phyloP scores from a whole-genome alignment of 140 eudicot species.

The Flaveria floridana region DNA sequence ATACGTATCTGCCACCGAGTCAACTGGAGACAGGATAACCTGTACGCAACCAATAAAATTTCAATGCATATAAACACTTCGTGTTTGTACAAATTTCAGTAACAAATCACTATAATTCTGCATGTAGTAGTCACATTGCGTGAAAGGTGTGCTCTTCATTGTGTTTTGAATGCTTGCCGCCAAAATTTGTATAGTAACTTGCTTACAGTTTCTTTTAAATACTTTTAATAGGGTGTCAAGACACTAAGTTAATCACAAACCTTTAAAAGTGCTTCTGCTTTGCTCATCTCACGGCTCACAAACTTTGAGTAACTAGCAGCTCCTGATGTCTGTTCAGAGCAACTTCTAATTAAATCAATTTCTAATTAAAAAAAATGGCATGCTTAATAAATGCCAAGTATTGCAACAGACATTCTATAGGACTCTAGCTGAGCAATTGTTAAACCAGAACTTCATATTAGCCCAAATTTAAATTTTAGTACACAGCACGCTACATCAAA shows the following conservation, averaged over 20 bases:
- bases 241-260: conserved; percentile 32
- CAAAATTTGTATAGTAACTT: neutral
- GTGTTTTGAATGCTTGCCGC: neutral
- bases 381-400: conserved; percentile 13
- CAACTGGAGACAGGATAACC: conserved; percentile 94
- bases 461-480: neutral
- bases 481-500: conserved; percentile 8
- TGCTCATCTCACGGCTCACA: conserved; percentile 97
- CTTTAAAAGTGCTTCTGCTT: conserved; percentile 97
- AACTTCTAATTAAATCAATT: conserved; percentile 14
- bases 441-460: neutral
- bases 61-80: neutral
- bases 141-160: conserved; percentile 8
- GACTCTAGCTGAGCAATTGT: conserved; percentile 1
- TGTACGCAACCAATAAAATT: conserved; percentile 25
- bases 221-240: neutral
- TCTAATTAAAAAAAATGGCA: neutral
- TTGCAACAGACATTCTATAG: neutral
- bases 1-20: conserved; percentile 95
- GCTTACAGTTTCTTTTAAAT: conserved; percentile 4
- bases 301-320: conserved; percentile 89
- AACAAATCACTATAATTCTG: neutral
- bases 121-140: neutral
- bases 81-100: neutral
- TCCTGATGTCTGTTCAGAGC: conserved; percentile 67